Evolutionary conservation across 441 rosid species (phyloP).

Genomic region (Populus hybrid): DNA sequence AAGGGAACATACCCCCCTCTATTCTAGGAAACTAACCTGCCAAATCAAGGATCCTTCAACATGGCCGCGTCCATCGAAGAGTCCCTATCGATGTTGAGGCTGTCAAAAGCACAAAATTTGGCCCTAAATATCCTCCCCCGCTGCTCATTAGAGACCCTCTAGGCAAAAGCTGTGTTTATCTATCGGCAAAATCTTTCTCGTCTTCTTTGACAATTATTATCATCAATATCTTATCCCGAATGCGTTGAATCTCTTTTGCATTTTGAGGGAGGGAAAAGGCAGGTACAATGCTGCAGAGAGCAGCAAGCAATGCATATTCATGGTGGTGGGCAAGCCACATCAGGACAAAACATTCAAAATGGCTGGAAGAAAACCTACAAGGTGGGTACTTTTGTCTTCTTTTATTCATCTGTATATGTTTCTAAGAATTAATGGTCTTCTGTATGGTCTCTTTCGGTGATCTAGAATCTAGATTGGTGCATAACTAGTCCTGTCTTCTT

Average conservation of each 20-base stretch:
- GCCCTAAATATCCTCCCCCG: constrained; percentile 27
- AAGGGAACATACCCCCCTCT: background rate
- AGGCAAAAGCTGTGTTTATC: constrained; percentile 7
- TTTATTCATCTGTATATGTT: background rate
- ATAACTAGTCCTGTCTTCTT: background rate
- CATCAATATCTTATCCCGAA: background rate
- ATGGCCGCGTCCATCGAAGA: background rate
- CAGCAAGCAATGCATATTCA: constrained; percentile 89
- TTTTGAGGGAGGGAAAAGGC: constrained; percentile 7
- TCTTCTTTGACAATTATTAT: background rate
- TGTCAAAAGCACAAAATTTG: constrained; percentile 30
- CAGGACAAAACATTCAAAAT: constrained; percentile 94
- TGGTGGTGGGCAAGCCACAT: constrained; percentile 99
- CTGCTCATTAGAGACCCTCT: constrained; percentile 8
- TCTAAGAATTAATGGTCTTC: background rate
- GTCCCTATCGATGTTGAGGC: background rate
- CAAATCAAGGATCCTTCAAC: constrained; percentile 5
- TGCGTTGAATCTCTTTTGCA: constrained; percentile 9
- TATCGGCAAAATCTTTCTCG: background rate
- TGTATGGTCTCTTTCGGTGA: background rate
- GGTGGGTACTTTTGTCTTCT: constrained; percentile 34
- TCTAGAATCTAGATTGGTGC: background rate
- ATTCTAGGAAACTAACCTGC: constrained; percentile 16
- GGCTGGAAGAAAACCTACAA: constrained; percentile 91
- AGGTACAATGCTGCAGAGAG: constrained; percentile 77